Evolutionary conservation across 1,284 basidiomycete species (phyloP).

Genomic region (Mycosarcoma mackinlayi): DNA sequence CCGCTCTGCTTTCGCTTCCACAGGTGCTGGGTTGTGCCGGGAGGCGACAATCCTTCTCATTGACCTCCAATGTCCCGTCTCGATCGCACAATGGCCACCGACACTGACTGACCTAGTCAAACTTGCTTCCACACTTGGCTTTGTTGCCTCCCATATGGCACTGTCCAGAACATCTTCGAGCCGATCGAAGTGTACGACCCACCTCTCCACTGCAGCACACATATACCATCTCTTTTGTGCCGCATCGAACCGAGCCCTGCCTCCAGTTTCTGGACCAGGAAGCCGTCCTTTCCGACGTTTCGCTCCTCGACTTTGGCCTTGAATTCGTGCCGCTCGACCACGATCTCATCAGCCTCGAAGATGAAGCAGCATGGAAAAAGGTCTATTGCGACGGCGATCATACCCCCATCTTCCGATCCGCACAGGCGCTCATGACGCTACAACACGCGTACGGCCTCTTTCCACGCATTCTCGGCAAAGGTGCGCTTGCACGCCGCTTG

Average conservation of each 20-base stretch:
- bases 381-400: slow-evolving; percentile 86
- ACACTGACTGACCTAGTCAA: slow-evolving; percentile 9
- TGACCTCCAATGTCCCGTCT: background rate
- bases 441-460: slow-evolving; percentile 89
- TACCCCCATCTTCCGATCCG: slow-evolving; percentile 86
- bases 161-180: slow-evolving; percentile 79
- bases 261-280: slow-evolving; percentile 56
- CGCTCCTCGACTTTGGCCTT: slow-evolving; percentile 78
- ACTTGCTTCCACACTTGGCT: background rate
- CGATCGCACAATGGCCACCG: background rate
- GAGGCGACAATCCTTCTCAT: slow-evolving; percentile 39
- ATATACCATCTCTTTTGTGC: slow-evolving; percentile 90
- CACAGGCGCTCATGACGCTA: slow-evolving; percentile 84
- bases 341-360: slow-evolving; percentile 71
- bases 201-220: slow-evolving; percentile 73
- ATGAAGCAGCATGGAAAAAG: slow-evolving; percentile 51
- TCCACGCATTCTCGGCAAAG: slow-evolving; percentile 92
- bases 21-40: slow-evolving; percentile 50
- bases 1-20: slow-evolving; percentile 46
- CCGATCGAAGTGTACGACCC: slow-evolving; percentile 63
- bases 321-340: slow-evolving; percentile 92
- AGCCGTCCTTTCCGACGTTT: slow-evolving; percentile 36
- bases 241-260: slow-evolving; percentile 84
- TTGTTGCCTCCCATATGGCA: slow-evolving; percentile 5
- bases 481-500: slow-evolving; percentile 82